Base-by-base conservation (phyloP, 768 basidiomycete genomes). In the Boletellus emodensis region DNA sequence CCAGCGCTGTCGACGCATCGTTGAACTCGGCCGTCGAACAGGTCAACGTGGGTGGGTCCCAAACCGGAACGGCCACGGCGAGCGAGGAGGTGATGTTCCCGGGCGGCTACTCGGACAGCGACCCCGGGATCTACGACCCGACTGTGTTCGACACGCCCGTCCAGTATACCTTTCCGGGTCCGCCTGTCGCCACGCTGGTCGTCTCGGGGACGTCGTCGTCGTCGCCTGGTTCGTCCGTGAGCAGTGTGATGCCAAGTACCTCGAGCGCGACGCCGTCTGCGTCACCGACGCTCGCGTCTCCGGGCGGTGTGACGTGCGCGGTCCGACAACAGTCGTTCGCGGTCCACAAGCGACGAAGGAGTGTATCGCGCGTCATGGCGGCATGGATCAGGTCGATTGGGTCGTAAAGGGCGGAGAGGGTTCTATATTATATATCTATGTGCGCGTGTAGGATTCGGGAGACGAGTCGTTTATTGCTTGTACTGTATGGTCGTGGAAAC, bases 121-220 rank as follows among this genome's bases (percentile, higher is more conserved):
- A 90, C 56, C 81, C 87, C 4, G 88, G 88, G 40, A 84, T 90
- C 63, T 79, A 80, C 51, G 80, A 75, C 53, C 74, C 76, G n/a
- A 62, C 69, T 34, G 14, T 73, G 13, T 70, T 72, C 37, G 50
- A 65, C 32, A 66, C 61, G 5, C 70, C 71, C 4, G 39, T 52
- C 7, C 53, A 63, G 26, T 66, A 68, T 75, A 81, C 59, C 42
- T 82, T 80, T 62, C 81, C 82, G 4, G 82, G 82, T 0, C 82
- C 81, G 18, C 51, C 69, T 6, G 59, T 82, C 20, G 79, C 78
- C 5, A 51, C 70, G 17, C 72, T 80, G 46, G 64, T 74, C 44
- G 41, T n/a, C 10, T 42, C 60, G 8, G 54, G 62, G 11, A 30
- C 44, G 13, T 30, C 44, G 4, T 39, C 59, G 48, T 24, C 62